A percentile compares a stretch with the other conserved stretches of the same genome.
These are phyloP conservation scores for Blastobotrys americana DNA, from an alignment of 805 yeast species.

Conservation along the genomic window DNA sequence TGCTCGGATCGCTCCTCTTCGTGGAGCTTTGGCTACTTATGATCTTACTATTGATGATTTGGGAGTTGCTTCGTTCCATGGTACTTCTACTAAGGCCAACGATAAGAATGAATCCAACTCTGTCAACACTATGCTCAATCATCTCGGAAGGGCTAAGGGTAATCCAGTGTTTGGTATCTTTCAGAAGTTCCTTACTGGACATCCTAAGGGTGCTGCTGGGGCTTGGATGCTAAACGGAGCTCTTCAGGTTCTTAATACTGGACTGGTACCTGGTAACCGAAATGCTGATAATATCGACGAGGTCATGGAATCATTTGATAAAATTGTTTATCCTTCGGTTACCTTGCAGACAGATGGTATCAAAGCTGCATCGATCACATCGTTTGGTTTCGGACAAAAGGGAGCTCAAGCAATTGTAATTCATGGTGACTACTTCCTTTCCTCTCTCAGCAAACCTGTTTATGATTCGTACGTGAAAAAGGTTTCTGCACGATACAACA, in stretches of 20 bases:
- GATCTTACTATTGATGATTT: constrained; percentile 90
- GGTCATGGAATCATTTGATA: constrained; percentile 71
- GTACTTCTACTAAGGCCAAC: constrained; percentile 97
- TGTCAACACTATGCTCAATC: constrained; percentile 85
- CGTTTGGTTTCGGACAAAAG: constrained; percentile 99
- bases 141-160: constrained; percentile 94
- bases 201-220: constrained; percentile 99
- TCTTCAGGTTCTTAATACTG: constrained; percentile 82
- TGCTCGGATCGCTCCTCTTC: constrained; percentile 90
- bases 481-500: constrained; percentile 76
- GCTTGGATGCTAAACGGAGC: constrained; percentile 99
- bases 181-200: constrained; percentile 99
- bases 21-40: constrained; percentile 94
- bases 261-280: constrained; percentile 97
- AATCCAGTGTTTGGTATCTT: constrained; percentile 96
- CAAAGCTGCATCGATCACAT: constrained; percentile 93
- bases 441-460: constrained; percentile 63
- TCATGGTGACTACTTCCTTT: constrained; percentile 89
- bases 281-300: constrained; percentile 96
- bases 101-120: constrained; percentile 97
- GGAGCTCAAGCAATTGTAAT: constrained; percentile 93
- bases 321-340: constrained; percentile 90
- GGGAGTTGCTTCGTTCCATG: constrained; percentile 97
- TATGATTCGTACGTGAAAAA: constrained; percentile 65
- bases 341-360: constrained; percentile 92